Conservation (phyloP, 2,329 filamentous ascomycete species). For the Fusarium continuum region DNA sequence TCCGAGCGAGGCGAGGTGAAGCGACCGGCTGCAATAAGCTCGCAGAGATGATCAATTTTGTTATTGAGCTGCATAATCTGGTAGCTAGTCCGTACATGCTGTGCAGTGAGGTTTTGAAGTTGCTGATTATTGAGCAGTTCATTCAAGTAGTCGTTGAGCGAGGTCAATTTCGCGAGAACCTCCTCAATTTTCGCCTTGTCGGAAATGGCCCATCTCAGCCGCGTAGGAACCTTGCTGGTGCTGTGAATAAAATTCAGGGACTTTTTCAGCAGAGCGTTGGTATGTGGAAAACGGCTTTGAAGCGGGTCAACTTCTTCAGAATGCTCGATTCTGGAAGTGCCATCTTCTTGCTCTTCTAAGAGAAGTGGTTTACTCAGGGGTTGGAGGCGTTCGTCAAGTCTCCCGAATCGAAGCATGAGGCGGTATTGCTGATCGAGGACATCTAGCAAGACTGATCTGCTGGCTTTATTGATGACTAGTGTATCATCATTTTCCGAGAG, state of each 20-base stretch:
- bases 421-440: conserved; percentile 1
- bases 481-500: background rate
- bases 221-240: background rate
- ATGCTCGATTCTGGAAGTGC: too few species aligned
- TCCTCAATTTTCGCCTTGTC: conserved; percentile 1
- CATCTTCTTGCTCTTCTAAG: background rate
- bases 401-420: background rate
- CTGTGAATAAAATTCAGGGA: background rate
- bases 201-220: background rate
- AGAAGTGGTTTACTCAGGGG: conserved; percentile 1
- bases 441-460: background rate
- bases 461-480: background rate
- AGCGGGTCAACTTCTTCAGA: too few species aligned
- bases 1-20: too few species aligned
- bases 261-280: too few species aligned
- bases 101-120: too few species aligned
- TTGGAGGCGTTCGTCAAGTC: background rate
- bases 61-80: too few species aligned
- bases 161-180: background rate
- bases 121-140: too few species aligned
- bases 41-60: too few species aligned
- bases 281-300: too few species aligned
- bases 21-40: too few species aligned
- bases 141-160: too few species aligned
- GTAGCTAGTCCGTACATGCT: too few species aligned